These are phyloP conservation scores for Camelina hispida DNA, from an alignment of 345 rosid species.

Conservation along the genomic window DNA sequence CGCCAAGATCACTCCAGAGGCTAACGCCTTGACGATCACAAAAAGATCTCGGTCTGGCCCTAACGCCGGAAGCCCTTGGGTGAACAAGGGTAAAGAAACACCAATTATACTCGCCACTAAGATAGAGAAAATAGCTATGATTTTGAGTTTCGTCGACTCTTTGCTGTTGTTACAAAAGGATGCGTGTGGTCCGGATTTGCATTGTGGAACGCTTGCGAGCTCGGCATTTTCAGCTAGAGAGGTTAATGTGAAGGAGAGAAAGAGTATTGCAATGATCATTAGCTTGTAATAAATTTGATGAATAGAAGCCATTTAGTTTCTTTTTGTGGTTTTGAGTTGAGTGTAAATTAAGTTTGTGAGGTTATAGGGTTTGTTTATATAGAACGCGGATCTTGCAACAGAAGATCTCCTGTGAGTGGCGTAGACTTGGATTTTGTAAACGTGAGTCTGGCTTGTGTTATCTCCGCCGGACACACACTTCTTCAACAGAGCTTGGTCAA, in stretches of 20 bases:
- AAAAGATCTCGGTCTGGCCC: slow-evolving; percentile 41
- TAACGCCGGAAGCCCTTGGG: slow-evolving; percentile 31
- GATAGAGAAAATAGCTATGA: slow-evolving; percentile 46
- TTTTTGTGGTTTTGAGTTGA: background rate
- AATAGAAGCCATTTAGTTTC: slow-evolving; percentile 12
- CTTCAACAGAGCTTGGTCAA: background rate
- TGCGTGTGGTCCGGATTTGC: background rate
- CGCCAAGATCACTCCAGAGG: slow-evolving; percentile 54
- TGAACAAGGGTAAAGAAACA: slow-evolving; percentile 45
- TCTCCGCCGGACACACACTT: slow-evolving; percentile 20
- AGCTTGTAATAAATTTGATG: slow-evolving; percentile 19
- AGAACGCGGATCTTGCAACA: slow-evolving; percentile 14
- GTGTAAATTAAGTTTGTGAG: background rate
- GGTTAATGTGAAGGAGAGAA: slow-evolving; percentile 26
- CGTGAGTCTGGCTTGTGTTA: slow-evolving; percentile 13
- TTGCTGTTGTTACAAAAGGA: slow-evolving; percentile 38
- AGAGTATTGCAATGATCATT: slow-evolving; percentile 15
- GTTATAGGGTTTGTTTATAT: slow-evolving; percentile 16
- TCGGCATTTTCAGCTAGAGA: slow-evolving; percentile 4
- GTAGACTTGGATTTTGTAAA: background rate
- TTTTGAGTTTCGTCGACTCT: slow-evolving; percentile 41
- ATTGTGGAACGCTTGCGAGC: slow-evolving; percentile 15
- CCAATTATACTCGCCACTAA: slow-evolving; percentile 45
- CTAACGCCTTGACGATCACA: slow-evolving; percentile 41
- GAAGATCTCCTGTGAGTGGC: slow-evolving; percentile 27